Percentiles rank a stretch among this genome's conserved stretches.
Conservation (phyloP, 2,329 filamentous ascomycete species). For the Apiospora kogelbergensis region DNA sequence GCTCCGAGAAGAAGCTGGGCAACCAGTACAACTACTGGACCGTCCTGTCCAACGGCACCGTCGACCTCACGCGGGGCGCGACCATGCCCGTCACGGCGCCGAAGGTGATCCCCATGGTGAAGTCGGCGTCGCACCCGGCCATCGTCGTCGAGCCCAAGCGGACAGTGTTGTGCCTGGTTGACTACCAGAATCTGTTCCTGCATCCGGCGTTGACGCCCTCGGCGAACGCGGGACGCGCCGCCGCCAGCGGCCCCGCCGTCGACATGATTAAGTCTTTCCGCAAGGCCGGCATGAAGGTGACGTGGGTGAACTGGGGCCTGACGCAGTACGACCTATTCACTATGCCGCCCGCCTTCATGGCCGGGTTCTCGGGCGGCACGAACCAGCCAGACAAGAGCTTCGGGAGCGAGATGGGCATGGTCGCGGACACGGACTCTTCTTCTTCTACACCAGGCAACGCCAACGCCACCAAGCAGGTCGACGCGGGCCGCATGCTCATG, state of each 20-base stretch:
- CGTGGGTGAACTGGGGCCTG: slow-evolving; percentile 32
- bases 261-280: not conserved
- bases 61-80: not conserved
- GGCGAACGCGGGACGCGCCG: not conserved
- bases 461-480: slow-evolving; percentile 21
- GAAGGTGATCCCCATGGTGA: not conserved
- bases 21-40: not conserved
- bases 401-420: slow-evolving; percentile 30
- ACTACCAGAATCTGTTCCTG: not conserved
- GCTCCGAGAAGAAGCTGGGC: not conserved
- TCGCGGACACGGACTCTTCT: not conserved
- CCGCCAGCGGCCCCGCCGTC: not conserved
- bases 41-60: not conserved
- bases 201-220: not conserved
- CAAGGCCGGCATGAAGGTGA: slow-evolving; percentile 24
- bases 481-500: slow-evolving; percentile 26
- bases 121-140: not conserved
- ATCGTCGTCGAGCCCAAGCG: not conserved
- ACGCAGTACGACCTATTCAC: slow-evolving; percentile 29
- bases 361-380: slow-evolving; percentile 25
- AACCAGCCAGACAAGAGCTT: slow-evolving; percentile 24
- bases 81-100: not conserved
- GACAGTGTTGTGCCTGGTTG: not conserved
- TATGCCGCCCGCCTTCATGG: slow-evolving; percentile 28
- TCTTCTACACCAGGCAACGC: not conserved